Base-by-base conservation (phyloP, 805 yeast genomes). In the Zygosaccharomyces gambellarensis region DNA sequence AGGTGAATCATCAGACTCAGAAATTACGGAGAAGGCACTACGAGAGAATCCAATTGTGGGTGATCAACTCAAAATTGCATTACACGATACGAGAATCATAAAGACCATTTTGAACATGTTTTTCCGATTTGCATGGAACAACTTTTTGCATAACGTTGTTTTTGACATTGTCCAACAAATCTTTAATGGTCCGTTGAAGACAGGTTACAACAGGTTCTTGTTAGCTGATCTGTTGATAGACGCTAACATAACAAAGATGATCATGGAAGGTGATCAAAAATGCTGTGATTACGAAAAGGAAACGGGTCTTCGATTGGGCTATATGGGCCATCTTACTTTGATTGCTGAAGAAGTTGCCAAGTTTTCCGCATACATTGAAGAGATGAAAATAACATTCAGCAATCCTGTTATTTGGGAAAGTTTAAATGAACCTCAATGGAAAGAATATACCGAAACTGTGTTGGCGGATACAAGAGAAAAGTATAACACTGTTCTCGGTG, bases 311-410 rank as follows among this genome's bases (percentile, higher is more conserved):
- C 74, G 97, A 48, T 79, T 94, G 21, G 99, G 99, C 0, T 94
- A 92, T 65, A 90, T 92, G 90, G 99, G 99, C 23, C 99, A 94
- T 65, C 69, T 94, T 52, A 89, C 95, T 3, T 73, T 94, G 36
- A 88, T 94, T 46, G 90, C 97, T 40, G 99, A 94, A 66, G 99
- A 94, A 66, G 94, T 94, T 43, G 97, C 90, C 40, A 94, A 94
- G 68, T 94, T 94, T 63, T 66, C 74, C 4, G 70, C 73, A 4
- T 74, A 80, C 21, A 71, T 76, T 34, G 65, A 67, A 25, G 71
- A 66, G 46, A 60, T 63, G 61, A 63, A 65, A 32, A 55, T 66
- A 14, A 54, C 55, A 2, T 64, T 64, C 45, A 46, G 57, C 22
- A 61, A 62, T 25, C 51, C 62, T 11, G 59, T 52, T 7, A 62